Evolutionary conservation across 805 yeast species (phyloP), one percentile per base, ranked within the genome.

Genomic region (Starmera pachycereana): DNA sequence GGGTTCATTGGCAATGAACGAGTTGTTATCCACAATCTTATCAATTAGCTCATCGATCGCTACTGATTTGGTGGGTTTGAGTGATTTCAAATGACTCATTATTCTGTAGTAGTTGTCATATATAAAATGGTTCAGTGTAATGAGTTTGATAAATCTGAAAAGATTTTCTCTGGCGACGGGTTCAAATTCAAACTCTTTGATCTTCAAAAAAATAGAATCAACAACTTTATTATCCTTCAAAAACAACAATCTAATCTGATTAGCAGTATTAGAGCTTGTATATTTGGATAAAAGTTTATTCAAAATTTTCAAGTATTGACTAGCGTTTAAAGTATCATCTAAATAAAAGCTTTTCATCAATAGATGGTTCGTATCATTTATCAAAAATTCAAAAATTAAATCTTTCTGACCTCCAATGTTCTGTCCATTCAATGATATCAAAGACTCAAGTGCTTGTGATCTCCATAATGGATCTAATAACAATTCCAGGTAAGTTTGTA

Each of bases 391-490:
- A 38, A 56, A 8, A 41, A 46, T 5, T 56, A 53, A 37, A 57
- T 60, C 40, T 47, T 62, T 46, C 54, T 52, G 43, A 52, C 61
- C 44, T 50, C 59, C 38, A 53, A 51, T 43, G 9, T 22, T 5
- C 9, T 22, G 7, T 47, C 54, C 76, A 68, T 70, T 45, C 50
- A 68, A 36, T 22, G 34, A 30, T 16, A 36, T 8, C 3, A 68
- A 59, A 1, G 73, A 53, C 18, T 68, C 71, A 43, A 72, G 55
- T 0, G 76, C 69, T 53, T 69, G 70, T 16, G 73, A 68, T 45
- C 69, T 73, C 77, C 77, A 72, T 37, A 68, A 64, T 5, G 76
- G 73, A 45, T 71, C 73, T 19, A 65, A 43, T 12, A 72, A 50
- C 6, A 71, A 49, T 22, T 59, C 59, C 37, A 57, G 51, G 42